Evolutionary conservation across 768 basidiomycete genomes (phyloP).

Genomic region (Collybia mongolica): DNA sequence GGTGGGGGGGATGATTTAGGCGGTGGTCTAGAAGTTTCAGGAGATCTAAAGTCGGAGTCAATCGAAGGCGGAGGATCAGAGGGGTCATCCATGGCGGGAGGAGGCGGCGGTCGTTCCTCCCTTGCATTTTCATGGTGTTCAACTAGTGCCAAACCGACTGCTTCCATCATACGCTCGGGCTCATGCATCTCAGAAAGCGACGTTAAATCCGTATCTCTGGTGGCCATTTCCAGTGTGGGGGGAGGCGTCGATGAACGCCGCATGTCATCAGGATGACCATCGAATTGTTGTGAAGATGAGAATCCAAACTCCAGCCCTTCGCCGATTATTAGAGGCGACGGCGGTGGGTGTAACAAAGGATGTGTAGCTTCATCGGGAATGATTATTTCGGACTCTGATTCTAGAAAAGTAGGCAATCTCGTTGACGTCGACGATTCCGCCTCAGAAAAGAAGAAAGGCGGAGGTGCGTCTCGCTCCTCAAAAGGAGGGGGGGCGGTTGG

Average conservation of each 20-base stretch:
- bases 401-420: conserved; percentile 70
- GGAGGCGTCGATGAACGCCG: conserved; percentile 68
- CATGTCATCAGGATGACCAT: conserved; percentile 74
- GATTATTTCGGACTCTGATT: conserved; percentile 76
- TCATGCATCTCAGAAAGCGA: conserved; percentile 58
- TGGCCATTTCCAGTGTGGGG: conserved; percentile 74
- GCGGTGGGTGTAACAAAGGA: conserved; percentile 29
- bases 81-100: conserved; percentile 83
- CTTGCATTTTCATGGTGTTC: conserved; percentile 39
- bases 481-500: conserved; percentile 75
- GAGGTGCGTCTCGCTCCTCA: conserved; percentile 80
- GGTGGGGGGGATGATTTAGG: conserved; percentile 32
- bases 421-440: conserved; percentile 59
- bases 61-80: conserved; percentile 88
- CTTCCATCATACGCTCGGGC: conserved; percentile 53
- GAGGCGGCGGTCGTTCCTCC: conserved; percentile 59
- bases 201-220: conserved; percentile 68
- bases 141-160: conserved; percentile 58
- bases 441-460: conserved; percentile 62
- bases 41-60: conserved; percentile 71
- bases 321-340: conserved; percentile 48
- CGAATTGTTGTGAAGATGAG: conserved; percentile 67
- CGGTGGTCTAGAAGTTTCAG: conserved; percentile 31
- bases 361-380: conserved; percentile 49
- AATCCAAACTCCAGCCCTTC: conserved; percentile 85